A percentile compares a stretch with the other conserved stretches of the same genome.
Conservation (phyloP, 768 basidiomycete genomes). For the Wakefieldia striispora region DNA sequence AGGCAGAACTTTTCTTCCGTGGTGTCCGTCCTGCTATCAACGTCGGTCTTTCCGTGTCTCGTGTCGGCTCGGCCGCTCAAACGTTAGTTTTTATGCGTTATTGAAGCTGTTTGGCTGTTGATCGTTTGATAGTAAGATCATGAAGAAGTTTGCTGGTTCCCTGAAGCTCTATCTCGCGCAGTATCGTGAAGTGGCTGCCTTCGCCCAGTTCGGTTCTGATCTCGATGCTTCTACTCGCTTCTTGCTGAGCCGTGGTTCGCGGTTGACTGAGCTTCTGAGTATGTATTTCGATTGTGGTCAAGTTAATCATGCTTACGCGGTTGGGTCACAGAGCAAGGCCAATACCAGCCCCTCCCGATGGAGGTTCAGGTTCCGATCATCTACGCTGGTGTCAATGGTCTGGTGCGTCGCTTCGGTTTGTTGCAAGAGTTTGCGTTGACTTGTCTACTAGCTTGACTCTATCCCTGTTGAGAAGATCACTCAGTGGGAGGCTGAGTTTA, state of each 20-base stretch:
- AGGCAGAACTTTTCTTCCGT: slow-evolving; percentile 99
- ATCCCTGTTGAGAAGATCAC: slow-evolving; percentile 95
- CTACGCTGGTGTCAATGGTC: slow-evolving; percentile 99
- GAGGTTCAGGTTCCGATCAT: slow-evolving; percentile 98
- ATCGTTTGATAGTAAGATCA: slow-evolving; percentile 72
- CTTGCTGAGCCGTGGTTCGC: slow-evolving; percentile 96
- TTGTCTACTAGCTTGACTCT: slow-evolving; percentile 68
- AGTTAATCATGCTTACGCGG: slow-evolving; percentile 8
- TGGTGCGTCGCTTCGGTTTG: slow-evolving; percentile 48
- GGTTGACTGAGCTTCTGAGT: slow-evolving; percentile 96
- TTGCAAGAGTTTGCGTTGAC: neutral
- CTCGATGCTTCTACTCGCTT: slow-evolving; percentile 99
- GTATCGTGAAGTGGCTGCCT: slow-evolving; percentile 99
- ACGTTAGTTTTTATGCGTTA: slow-evolving; percentile 52
- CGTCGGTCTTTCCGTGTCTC: slow-evolving; percentile 99
- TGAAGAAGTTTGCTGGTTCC: slow-evolving; percentile 99
- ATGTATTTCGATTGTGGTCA: slow-evolving; percentile 22
- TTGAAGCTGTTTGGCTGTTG: neutral
- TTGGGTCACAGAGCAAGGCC: slow-evolving; percentile 79
- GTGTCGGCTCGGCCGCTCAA: slow-evolving; percentile 99
- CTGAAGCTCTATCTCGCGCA: slow-evolving; percentile 99
- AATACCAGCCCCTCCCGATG: slow-evolving; percentile 92
- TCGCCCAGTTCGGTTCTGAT: slow-evolving; percentile 99
- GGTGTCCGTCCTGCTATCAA: slow-evolving; percentile 99
- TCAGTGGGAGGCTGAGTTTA: slow-evolving; percentile 91